Evolutionary conservation across 2,329 filamentous ascomycete genomes (phyloP).

Genomic region (Didymella sp.): DNA sequence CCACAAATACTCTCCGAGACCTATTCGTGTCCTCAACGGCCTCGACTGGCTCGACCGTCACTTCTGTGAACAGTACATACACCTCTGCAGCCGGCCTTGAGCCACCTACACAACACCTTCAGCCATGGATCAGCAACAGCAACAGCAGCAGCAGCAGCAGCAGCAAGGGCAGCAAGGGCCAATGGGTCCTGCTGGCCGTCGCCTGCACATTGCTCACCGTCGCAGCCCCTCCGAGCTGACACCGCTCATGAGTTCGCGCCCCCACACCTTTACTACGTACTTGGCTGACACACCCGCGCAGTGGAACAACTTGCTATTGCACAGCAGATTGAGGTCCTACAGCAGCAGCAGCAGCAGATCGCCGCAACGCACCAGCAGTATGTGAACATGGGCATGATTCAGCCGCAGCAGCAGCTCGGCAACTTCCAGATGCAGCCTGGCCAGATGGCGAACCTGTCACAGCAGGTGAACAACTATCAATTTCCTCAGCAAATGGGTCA

Average conservation of each 20-base stretch:
- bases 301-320: conserved; percentile 98
- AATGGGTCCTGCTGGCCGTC: conserved; percentile 79
- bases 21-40: conserved; percentile 31
- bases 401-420: conserved; percentile 79
- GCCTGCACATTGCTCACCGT: conserved; percentile 95
- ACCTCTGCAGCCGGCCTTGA: conserved; percentile 33
- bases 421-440: conserved; percentile 63
- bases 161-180: conserved; percentile 61
- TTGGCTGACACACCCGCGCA: conserved; percentile 51
- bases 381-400: conserved; percentile 95
- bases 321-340: conserved; percentile 95
- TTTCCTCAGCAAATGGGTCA: conserved; percentile 73
- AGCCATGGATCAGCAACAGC: conserved; percentile 59
- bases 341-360: conserved; percentile 98
- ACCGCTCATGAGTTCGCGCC: conserved; percentile 92
- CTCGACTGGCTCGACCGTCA: conserved; percentile 34
- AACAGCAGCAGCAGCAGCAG: conserved; percentile 61
- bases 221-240: conserved; percentile 97
- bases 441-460: conserved; percentile 77
- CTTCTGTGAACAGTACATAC: conserved; percentile 33
- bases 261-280: conserved; percentile 13
- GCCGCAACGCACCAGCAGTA: conserved; percentile 97
- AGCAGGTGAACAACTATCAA: conserved; percentile 81
- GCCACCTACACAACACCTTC: conserved; percentile 31
- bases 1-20: conserved; percentile 30